These are phyloP conservation scores for Kurtzmaniella cleridarum DNA, from an alignment of 805 yeast genomes.

Conservation along the genomic window DNA sequence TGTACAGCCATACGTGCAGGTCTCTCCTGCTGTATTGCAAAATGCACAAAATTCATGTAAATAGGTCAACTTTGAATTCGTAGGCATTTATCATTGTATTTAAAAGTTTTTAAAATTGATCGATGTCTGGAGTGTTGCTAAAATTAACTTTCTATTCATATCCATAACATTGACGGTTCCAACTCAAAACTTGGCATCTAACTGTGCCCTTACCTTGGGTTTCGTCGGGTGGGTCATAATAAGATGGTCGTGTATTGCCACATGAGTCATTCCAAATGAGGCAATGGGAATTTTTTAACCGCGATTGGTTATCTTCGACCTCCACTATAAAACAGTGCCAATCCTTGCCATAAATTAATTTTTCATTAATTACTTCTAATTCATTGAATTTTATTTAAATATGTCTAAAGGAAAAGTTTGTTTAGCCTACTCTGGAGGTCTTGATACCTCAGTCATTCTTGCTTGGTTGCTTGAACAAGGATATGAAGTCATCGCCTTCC, in stretches of 20 bases:
- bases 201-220: neutral
- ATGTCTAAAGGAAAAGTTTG: constrained; percentile 99
- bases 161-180: too few relatives aligned
- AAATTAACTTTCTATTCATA: too few relatives aligned
- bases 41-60: too few relatives aligned
- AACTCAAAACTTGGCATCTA: neutral
- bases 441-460: constrained; percentile 94
- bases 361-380: constrained; percentile 6
- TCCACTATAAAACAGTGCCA: constrained; percentile 6
- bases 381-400: constrained; percentile 6
- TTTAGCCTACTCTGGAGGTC: constrained; percentile 98
- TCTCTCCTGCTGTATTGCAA: too few relatives aligned
- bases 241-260: too few relatives aligned
- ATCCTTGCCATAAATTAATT: neutral
- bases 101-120: too few relatives aligned
- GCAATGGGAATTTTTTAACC: constrained; percentile 18
- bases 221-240: too few relatives aligned
- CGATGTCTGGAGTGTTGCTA: too few relatives aligned
- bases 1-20: too few relatives aligned
- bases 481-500: constrained; percentile 95
- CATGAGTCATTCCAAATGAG: constrained; percentile 23
- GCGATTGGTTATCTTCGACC: constrained; percentile 22
- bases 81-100: too few relatives aligned
- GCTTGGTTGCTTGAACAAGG: constrained; percentile 99
- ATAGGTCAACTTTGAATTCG: too few relatives aligned